phyloP scores from a whole-genome alignment of 129 eudicot species.

The Centella asiatica region DNA sequence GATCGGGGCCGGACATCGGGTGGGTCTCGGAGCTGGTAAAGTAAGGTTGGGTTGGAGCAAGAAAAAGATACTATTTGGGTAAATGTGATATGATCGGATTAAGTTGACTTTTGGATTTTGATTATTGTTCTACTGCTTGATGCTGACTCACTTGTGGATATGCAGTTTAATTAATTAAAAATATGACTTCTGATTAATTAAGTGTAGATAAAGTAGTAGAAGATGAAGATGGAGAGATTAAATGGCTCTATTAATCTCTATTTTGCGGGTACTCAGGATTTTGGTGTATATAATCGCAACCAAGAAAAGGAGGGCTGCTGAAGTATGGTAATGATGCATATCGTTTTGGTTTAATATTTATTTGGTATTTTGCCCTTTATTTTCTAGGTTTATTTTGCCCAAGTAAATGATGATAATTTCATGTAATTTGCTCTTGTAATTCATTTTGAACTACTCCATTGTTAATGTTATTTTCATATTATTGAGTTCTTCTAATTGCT shows the following conservation, averaged over 20 bases:
- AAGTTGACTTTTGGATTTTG: too few species aligned
- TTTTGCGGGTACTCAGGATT: background rate
- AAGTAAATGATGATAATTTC: too few species aligned
- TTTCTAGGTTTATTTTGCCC: too few species aligned
- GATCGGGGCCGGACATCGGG: constrained; percentile 31
- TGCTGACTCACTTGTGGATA: background rate
- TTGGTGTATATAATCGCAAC: background rate
- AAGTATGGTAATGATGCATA: too few species aligned
- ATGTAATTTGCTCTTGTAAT: background rate
- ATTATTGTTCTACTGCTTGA: too few species aligned
- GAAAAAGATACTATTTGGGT: too few species aligned
- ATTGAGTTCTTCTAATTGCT: background rate
- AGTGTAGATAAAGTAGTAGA: background rate
- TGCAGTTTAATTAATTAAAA: background rate
- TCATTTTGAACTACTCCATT: background rate
- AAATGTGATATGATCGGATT: too few species aligned
- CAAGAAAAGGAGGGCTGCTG: background rate
- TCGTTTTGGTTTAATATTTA: too few species aligned
- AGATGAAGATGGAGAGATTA: background rate
- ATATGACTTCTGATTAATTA: background rate
- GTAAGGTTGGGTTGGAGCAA: too few species aligned
- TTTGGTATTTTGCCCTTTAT: too few species aligned
- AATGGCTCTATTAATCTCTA: background rate
- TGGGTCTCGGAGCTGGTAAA: constrained; percentile 61
- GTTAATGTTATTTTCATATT: background rate